Conservation (phyloP, 1,139 yeast genomes). For the Taphrina flavorubra region DNA sequence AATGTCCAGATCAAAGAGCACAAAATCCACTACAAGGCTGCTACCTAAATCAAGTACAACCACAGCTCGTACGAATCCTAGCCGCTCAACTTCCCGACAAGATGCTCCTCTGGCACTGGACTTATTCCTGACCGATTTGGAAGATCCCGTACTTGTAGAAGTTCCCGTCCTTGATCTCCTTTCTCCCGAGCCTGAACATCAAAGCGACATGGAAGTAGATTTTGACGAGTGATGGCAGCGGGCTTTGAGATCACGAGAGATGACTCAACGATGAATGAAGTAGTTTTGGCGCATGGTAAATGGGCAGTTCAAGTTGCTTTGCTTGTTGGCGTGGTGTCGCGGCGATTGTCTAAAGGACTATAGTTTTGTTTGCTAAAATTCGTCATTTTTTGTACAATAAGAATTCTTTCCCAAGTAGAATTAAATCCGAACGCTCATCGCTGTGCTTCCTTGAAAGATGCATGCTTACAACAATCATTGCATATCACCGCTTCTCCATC, state of each 20-base stretch:
- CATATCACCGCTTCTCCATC: conserved; percentile 32
- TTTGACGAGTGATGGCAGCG: conserved; percentile 1
- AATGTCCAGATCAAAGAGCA: neutral
- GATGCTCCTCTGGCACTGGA: neutral
- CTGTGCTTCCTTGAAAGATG: neutral
- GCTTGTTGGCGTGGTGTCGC: too few relatives aligned
- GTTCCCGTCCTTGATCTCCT: neutral
- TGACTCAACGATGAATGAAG: neutral
- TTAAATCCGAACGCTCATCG: neutral
- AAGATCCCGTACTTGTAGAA: neutral
- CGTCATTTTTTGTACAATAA: conserved; percentile 2
- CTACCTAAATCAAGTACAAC: neutral
- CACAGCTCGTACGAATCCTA: neutral
- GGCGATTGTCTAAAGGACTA: neutral
- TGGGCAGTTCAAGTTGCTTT: neutral
- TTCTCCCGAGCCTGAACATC: neutral
- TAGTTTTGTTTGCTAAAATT: neutral
- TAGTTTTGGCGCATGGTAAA: neutral
- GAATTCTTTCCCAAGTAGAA: neutral
- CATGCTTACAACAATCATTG: neutral
- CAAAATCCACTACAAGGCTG: neutral
- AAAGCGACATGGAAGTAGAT: conserved; percentile 2
- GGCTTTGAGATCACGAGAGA: neutral
- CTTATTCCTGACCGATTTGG: neutral
- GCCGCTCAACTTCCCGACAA: neutral